Evolutionary conservation across 768 basidiomycete species (phyloP), one percentile per base, ranked within the genome.

Genomic region (Termitomyces sp.): DNA sequence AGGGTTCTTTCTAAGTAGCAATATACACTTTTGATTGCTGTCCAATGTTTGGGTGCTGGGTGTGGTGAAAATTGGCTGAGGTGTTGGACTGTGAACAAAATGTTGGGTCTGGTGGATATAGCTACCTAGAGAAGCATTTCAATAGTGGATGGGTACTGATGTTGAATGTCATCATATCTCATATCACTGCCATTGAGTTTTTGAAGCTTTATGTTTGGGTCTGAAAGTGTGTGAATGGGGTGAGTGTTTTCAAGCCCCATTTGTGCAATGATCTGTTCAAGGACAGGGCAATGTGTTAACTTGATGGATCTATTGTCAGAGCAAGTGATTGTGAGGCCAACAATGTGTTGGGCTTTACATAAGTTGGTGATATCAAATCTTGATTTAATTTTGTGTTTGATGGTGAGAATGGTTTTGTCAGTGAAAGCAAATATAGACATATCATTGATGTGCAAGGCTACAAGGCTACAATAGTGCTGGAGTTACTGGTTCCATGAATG

Each of bases 101-200:
- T 80, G 61, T 82, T 77, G 1, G 78, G 78, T 2, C 74, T 69
- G 0, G 75, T 75, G 5, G 65, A 67, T 1, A 73, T 57, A 1
- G 74, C 69, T 1, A 70, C 61, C 63, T 74, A 78, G 60, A 77
- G 71, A 7, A 77, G 73, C 29, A 67, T 70, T 29, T 71, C 75
- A 36, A 79, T 72, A 47, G 60, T 17, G 0, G 54, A 34, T 15
- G 62, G 59, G 34, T 65, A 62, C 8, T 56, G n/a, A 5, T 45
- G 20, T 17, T 57, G 40, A 4, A 64, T 62, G 0, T 32, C 25
- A 7, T 34, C 6, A 10, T 60, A 34, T n/a, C 37, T 29, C 49
- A 54, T 45, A 8, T 62, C 52, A 32, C 60, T 2, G 2, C 20
- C 3, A 2, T n/a, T 56, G 14, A 66, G 63, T 54, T 63, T 63